These are phyloP conservation scores for Lophiostoma macrostomum DNA, from an alignment of 495 filamentous ascomycete species.

Conservation along the genomic window DNA sequence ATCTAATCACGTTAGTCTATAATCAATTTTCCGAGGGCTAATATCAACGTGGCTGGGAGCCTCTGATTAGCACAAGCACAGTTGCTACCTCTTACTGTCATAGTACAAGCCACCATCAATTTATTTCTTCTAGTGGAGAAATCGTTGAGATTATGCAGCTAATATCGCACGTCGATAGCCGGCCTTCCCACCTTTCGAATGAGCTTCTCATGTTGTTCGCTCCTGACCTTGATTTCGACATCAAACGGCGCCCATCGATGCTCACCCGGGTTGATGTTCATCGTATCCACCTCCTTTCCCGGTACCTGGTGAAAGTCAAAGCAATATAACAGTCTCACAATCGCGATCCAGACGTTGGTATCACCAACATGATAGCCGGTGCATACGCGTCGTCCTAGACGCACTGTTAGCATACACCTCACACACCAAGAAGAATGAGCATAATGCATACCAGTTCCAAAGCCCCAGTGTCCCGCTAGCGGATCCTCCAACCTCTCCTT, in stretches of 20 bases:
- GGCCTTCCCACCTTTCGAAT: constrained; percentile 1
- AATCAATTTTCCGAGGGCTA: no score
- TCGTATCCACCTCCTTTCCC: constrained; percentile 13
- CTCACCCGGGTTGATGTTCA: constrained; percentile 17
- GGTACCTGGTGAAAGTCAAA: constrained; percentile 11
- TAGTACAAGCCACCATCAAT: no score
- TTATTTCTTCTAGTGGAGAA: no score
- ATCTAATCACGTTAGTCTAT: no score
- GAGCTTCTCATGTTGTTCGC: constrained; percentile 10
- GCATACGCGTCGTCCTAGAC: constrained; percentile 4
- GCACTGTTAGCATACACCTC: background rate
- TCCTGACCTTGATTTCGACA: constrained; percentile 17
- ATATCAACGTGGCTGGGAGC: no score
- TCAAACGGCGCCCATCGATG: constrained; percentile 17
- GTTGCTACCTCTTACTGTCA: no score
- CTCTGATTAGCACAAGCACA: no score
- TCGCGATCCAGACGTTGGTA: constrained; percentile 20
- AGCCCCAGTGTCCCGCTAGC: constrained; percentile 18
- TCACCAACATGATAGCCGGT: constrained; percentile 21
- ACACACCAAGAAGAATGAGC: background rate
- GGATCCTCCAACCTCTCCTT: constrained; percentile 1
- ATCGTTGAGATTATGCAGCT: no score
- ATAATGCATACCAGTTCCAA: constrained; percentile 7
- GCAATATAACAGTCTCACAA: constrained; percentile 16
- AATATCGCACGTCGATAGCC: constrained; percentile 1